phyloP scores from a whole-genome alignment of 75 land plant species.

The Selaginella tamariscina region DNA sequence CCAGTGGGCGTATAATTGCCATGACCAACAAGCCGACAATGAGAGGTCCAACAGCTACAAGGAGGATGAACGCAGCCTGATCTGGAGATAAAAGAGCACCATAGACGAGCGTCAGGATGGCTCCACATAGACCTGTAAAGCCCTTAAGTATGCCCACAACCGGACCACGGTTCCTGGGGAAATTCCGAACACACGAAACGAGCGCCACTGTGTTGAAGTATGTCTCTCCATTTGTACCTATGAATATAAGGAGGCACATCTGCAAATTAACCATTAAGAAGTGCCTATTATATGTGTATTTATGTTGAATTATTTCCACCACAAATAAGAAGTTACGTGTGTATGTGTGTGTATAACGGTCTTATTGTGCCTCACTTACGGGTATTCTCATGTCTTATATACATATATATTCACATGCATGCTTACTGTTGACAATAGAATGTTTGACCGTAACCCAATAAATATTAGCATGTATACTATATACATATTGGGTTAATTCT shows the following conservation, averaged over 20 bases:
- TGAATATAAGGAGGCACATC: slow-evolving; percentile 68
- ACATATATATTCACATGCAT: too few species aligned
- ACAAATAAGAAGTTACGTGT: not conserved
- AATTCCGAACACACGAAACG: slow-evolving; percentile 80
- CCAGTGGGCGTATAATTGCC: slow-evolving; percentile 75
- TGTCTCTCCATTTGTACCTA: slow-evolving; percentile 91
- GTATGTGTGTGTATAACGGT: not conserved
- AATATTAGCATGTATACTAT: too few species aligned
- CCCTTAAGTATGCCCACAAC: slow-evolving; percentile 92
- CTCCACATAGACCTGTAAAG: slow-evolving; percentile 82
- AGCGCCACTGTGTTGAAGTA: slow-evolving; percentile 89
- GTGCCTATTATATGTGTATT: not conserved
- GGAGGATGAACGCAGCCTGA: slow-evolving; percentile 62
- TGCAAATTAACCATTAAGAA: slow-evolving; percentile 21
- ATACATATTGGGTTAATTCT: too few species aligned
- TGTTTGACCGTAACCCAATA: too few species aligned
- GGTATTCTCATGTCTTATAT: too few species aligned
- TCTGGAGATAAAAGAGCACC: slow-evolving; percentile 59
- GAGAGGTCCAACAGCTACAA: slow-evolving; percentile 83
- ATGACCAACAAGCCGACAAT: slow-evolving; percentile 55
- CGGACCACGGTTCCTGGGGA: slow-evolving; percentile 79
- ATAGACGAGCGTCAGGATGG: slow-evolving; percentile 72
- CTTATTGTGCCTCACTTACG: too few species aligned
- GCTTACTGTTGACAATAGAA: too few species aligned
- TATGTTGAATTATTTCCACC: not conserved